Base-by-base conservation (phyloP, 2,329 filamentous ascomycete species). In the Ophiostoma sp. region DNA sequence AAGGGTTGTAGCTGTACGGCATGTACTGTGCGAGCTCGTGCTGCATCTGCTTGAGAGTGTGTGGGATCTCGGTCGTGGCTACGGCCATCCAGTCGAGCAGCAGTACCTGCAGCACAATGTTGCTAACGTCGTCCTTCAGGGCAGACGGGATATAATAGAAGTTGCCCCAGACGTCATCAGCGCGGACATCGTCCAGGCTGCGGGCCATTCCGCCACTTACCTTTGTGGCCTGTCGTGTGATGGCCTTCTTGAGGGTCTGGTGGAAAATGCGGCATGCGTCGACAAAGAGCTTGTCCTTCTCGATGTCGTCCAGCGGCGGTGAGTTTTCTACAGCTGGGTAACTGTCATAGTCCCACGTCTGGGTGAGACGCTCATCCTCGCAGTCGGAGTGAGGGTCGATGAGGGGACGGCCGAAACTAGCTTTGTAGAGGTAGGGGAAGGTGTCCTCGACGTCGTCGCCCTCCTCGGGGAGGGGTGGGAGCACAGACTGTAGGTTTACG, bases 141-240 rank as follows among this genome's bases (percentile, higher is more conserved):
- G 62, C 66, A 4, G 16, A 41, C 12, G n/a, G 18, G 7, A 67
- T 55, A 27, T 63, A 27, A 42, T 47, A 41, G 14, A 63, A 63
- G 14, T 47, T 47, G 66, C 55, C 55, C 66, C 66, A 67, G 55
- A 63, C 66, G 55, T 67, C 55, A 42, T 67, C 66, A 18, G 27
- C 55, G 18, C 55, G 55, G 9, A 63, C 42, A 44, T 67, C 14
- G 42, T 49, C 27, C 11, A 63, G 41, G 40, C 55, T n/a, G 41
- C 55, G 40, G 52, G 49, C 65, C 41, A 36, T n/a, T 18, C 38
- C 11, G 41, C n/a, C 14, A 16, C n/a, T 9, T 27, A 4, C 18
- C 55, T 67, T 66, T 18, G 55, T 6, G 7, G 66, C 55, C 66
- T 60, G 49, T 7, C 5, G 18, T 5, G 9, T n/a, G 4, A 49